Evolutionary conservation across 495 filamentous ascomycete genomes (phyloP), one percentile per base, ranked within the genome.

Genomic region (Clavariopsis aquatica): DNA sequence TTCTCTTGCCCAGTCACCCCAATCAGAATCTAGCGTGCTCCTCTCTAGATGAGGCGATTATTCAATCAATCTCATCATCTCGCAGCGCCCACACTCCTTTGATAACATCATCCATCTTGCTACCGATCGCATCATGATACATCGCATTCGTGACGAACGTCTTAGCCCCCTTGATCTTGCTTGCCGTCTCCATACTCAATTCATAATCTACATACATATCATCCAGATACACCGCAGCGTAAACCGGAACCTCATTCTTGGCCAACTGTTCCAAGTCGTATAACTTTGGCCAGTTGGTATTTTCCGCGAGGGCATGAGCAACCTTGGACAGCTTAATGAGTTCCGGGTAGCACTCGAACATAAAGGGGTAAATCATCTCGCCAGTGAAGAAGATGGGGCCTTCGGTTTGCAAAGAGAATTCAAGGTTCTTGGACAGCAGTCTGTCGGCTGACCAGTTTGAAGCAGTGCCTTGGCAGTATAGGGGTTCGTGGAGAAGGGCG

Each of bases 131-230:
- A 68, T 96, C 87, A 72, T 98, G 93, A 66, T 93, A 92, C 81
- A 96, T 82, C 19, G 79, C 78, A 72, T 96, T 97, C 60, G 92
- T 96, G 70, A 94, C 84, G 65, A 87, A 91, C 46, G 87, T 87
- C 77, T 92, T 91, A 68, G 83, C 87, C 0, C 86, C 87, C 72
- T 84, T 85, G 72, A 98, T 90, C 76, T 85, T 84, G 28, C 77
- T 74, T 13, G 90, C 92, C 26, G 93, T 94, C 65, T 85, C 87
- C 59, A 83, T 77, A 0, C 89, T 83, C 10, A 91, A 74, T 24
- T 87, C 86, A 65, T 82, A 89, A 65, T 93, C 87, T 29, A 98
- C 93, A 69, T 96, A 97, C 92, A 98, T 96, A 74, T 98, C 93
- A 59, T 97, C 90, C 0, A 91, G 71, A 61, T 87, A 98, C n/a